Evolutionary conservation across 139 green algal genomes (phyloP).

Genomic region (Helicosporidium sp.): DNA sequence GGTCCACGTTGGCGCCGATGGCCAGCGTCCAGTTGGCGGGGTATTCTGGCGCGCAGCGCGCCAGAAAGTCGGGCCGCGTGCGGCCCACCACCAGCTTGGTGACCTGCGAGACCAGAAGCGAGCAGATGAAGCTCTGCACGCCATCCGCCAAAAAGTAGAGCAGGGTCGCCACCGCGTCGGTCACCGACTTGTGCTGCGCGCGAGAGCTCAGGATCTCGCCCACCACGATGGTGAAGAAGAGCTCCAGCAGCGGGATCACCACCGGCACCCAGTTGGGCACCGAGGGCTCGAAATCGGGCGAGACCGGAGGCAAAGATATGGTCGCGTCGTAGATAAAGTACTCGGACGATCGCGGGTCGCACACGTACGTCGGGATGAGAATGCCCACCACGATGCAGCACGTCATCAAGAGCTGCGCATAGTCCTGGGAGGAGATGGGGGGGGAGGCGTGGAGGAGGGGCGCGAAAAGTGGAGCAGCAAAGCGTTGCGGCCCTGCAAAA

Average conservation of each 20-base stretch:
- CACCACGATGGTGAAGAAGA: conserved; percentile 2
- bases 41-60: not conserved
- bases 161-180: conserved; percentile 1
- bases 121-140: not conserved
- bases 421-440: not conserved
- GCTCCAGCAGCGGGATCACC: conserved; percentile 1
- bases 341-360: not conserved
- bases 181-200: conserved; percentile 3
- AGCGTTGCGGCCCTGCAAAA: no score
- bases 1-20: not conserved
- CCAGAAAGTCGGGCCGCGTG: conserved; percentile 4
- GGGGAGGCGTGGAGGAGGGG: not conserved
- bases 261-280: conserved; percentile 6
- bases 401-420: not conserved
- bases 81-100: conserved; percentile 5
- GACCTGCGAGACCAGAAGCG: conserved; percentile 1
- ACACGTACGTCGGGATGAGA: not conserved
- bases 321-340: conserved; percentile 1
- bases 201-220: conserved; percentile 4
- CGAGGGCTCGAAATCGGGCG: not conserved
- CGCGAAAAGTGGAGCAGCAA: not conserved
- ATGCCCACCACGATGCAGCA: not conserved
- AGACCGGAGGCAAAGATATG: no score
- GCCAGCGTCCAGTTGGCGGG: not conserved
- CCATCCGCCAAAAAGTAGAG: conserved; percentile 4